Evolutionary conservation across 345 rosid species (phyloP), one percentile per base, ranked within the genome.

Genomic region (Draba incana): DNA sequence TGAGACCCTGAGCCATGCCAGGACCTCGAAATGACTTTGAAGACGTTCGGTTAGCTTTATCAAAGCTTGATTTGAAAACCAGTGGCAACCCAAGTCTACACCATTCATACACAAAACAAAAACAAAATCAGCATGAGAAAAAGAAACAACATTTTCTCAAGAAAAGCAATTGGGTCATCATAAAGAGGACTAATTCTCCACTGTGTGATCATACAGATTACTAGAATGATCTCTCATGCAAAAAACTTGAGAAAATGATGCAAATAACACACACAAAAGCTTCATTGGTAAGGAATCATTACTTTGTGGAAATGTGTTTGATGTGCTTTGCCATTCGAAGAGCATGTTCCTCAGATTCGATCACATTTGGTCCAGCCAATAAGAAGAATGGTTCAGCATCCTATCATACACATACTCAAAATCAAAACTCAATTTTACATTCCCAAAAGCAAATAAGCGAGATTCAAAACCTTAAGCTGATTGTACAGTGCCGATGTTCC

Each of bases 1-100:
- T 87, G 64, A 94, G 78, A 73, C 99, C 99, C 81, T 94, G 90
- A 46, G 23, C 81, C 90, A 94, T 77, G 78, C 98, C 96, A 3
- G 99, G 96, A 62, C 98, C 99, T 1, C 99, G 93, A 73, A 91
- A 94, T 7, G 98, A 94, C 77, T 89, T 89, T 1, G 93, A 89
- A 52, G 99, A 94, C 20, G 98, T 91, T 70, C 96, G 66, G 70
- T 91, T 91, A 64, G 99, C 98, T 82, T 94, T 94, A 80, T 94
- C 99, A 78, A 94, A 94, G 77, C 98, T 94, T 39, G 98, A 94
- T 86, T 94, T 91, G 79, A 94, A 94, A 67, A 85, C 92, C 72
- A 94, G 67, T 0, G 93, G 98, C 79, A 91, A 75, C n/a, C 96
- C 96, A 77, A 87, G 73, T 75, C 99, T 91, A 80, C 69, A 62